Conservation (phyloP, 441 rosid genomes). For the Metrosideros polymorpha region DNA sequence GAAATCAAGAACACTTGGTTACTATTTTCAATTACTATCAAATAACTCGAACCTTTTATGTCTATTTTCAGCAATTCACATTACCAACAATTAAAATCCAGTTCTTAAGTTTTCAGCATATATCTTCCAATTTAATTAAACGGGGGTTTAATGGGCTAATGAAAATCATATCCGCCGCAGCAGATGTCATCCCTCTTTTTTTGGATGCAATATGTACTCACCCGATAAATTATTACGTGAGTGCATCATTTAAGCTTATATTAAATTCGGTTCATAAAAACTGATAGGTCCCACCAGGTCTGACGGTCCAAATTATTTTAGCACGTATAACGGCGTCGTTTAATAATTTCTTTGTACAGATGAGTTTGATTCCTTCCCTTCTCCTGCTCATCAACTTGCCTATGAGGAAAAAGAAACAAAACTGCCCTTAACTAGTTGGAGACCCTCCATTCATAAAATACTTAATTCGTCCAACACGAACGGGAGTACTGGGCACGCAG, state of each 20-base stretch:
- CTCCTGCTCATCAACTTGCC: neutral
- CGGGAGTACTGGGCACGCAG: too few species aligned
- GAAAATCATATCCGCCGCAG: neutral
- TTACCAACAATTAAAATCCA: neutral
- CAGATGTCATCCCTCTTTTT: neutral
- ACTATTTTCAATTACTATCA: neutral
- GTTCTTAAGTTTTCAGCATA: neutral
- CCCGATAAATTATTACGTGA: rapidly evolving
- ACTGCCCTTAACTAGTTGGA: neutral
- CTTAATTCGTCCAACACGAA: neutral
- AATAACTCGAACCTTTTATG: neutral
- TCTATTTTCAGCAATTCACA: neutral
- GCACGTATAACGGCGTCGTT: neutral
- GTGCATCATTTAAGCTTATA: neutral
- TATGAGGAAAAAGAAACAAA: neutral
- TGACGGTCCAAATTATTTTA: neutral
- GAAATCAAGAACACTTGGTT: neutral
- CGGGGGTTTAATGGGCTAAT: neutral
- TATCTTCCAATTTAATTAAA: neutral
- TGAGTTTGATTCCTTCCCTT: neutral
- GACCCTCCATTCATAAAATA: neutral
- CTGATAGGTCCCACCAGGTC: too few species aligned
- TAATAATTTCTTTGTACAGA: neutral
- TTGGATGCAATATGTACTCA: neutral
- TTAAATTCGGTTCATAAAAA: neutral